Conservation (phyloP, 208 protist species). For the Trypanosoma mega region DNA sequence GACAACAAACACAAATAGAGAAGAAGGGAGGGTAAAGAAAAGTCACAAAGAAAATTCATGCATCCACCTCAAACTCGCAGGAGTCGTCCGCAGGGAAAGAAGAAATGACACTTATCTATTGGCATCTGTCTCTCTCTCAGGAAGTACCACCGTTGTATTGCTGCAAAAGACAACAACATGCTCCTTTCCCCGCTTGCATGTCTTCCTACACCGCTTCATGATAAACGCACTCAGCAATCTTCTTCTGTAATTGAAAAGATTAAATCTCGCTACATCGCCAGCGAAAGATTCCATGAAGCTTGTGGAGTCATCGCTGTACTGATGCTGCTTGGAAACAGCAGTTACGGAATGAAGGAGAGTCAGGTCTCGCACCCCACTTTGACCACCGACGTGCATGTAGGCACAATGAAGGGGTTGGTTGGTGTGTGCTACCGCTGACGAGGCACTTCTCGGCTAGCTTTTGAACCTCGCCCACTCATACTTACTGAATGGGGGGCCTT, state of each 20-base stretch:
- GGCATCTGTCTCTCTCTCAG: no score
- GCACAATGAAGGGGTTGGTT: slow-evolving; percentile 31
- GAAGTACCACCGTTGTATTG: no score
- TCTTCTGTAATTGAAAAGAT: no score
- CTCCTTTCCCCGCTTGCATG: no score
- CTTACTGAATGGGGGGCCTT: slow-evolving; percentile 22
- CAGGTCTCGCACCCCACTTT: slow-evolving; percentile 35
- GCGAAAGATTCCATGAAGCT: slow-evolving; percentile 19
- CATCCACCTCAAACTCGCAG: no score
- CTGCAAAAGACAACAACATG: no score
- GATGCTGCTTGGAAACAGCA: slow-evolving; percentile 29
- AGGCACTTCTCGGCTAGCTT: slow-evolving; percentile 21
- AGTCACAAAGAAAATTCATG: no score
- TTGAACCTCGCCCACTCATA: slow-evolving; percentile 25
- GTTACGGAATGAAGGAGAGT: not conserved
- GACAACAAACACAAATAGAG: slow-evolving; percentile 2
- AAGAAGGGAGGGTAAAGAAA: no score
- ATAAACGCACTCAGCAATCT: no score
- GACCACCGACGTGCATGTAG: slow-evolving; percentile 24
- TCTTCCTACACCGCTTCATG: no score
- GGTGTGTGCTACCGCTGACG: slow-evolving; percentile 21
- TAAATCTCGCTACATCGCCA: slow-evolving; percentile 38
- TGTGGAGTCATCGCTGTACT: slow-evolving; percentile 30
- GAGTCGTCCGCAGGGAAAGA: no score
- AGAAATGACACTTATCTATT: no score